A percentile compares a stretch with the other conserved stretches of the same genome.
Evolutionary conservation across 768 basidiomycete genomes (phyloP).

Genomic region (Xerocomellus chrysenteron): DNA sequence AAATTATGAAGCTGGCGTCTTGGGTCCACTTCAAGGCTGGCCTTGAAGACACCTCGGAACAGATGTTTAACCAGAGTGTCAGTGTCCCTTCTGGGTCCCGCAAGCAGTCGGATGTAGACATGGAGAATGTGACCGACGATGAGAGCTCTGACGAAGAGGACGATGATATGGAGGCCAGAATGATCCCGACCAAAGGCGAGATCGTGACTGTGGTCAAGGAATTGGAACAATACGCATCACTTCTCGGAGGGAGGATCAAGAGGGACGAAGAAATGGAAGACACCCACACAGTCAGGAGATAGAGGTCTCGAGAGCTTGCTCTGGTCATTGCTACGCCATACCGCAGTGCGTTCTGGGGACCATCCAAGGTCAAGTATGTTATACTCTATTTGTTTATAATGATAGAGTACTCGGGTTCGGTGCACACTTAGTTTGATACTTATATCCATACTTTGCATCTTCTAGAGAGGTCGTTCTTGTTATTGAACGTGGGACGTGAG

Average conservation of each 20-base stretch:
- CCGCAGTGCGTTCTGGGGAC: constrained; percentile 10
- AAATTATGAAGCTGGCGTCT: constrained; percentile 62
- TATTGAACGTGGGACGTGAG: constrained; percentile 17
- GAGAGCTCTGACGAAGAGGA: constrained; percentile 8
- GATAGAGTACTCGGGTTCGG: constrained; percentile 13
- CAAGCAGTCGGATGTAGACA: constrained; percentile 17
- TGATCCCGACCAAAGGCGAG: constrained; percentile 31
- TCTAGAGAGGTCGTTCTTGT: neutral
- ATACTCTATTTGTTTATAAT: constrained; percentile 29
- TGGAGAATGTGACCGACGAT: constrained; percentile 15
- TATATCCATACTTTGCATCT: constrained; percentile 7
- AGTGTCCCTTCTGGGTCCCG: neutral
- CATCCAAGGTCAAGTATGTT: constrained; percentile 14
- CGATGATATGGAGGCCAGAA: neutral
- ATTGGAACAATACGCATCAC: constrained; percentile 57
- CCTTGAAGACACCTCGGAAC: constrained; percentile 28
- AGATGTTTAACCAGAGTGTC: constrained; percentile 5
- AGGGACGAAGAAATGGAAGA: constrained; percentile 30
- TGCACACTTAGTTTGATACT: constrained; percentile 15
- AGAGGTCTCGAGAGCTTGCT: constrained; percentile 3
- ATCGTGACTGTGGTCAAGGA: constrained; percentile 48
- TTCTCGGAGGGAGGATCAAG: constrained; percentile 57
- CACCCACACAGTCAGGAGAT: neutral
- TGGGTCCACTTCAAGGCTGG: constrained; percentile 59
- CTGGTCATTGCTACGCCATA: neutral